These are phyloP conservation scores for Salix purpurea DNA, from an alignment of 345 rosid genomes.

Conservation along the genomic window DNA sequence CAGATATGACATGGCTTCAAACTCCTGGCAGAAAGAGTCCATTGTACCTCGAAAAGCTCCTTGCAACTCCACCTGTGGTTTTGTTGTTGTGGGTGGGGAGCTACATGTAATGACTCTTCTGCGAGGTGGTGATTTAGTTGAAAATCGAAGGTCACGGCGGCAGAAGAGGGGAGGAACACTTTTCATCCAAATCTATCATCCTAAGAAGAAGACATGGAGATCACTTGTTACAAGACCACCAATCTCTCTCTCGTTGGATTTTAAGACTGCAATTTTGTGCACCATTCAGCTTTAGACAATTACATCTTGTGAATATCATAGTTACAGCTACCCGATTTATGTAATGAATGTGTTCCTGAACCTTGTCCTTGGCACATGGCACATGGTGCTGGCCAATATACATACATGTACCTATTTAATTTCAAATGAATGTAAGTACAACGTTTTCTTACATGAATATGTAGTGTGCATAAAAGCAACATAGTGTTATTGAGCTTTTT, in stretches of 20 bases:
- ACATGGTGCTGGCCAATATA: too few relatives aligned
- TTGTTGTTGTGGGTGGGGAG: conserved; percentile 60
- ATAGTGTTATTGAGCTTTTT: too few relatives aligned
- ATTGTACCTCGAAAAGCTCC: conserved; percentile 52
- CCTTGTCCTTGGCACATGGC: too few relatives aligned
- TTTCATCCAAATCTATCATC: conserved; percentile 65
- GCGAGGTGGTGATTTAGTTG: conserved; percentile 44
- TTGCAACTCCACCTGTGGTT: conserved; percentile 46
- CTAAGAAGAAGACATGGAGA: conserved; percentile 73
- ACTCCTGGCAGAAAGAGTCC: conserved; percentile 64
- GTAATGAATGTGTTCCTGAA: background rate
- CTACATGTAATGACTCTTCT: conserved; percentile 53
- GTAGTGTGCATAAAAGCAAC: too few relatives aligned
- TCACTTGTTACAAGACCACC: conserved; percentile 48
- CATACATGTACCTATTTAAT: too few relatives aligned
- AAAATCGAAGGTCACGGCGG: conserved; percentile 38
- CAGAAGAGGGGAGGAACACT: conserved; percentile 50
- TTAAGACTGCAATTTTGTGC: conserved; percentile 63
- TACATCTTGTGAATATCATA: background rate
- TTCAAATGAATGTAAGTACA: too few relatives aligned
- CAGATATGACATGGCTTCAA: conserved; percentile 62
- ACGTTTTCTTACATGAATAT: too few relatives aligned
- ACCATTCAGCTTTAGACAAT: conserved; percentile 46
- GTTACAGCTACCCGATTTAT: background rate
- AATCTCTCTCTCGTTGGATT: conserved; percentile 47